These are phyloP conservation scores for Papiliotrema nemorosa DNA, from an alignment of 1,284 basidiomycete species.

Conservation along the genomic window DNA sequence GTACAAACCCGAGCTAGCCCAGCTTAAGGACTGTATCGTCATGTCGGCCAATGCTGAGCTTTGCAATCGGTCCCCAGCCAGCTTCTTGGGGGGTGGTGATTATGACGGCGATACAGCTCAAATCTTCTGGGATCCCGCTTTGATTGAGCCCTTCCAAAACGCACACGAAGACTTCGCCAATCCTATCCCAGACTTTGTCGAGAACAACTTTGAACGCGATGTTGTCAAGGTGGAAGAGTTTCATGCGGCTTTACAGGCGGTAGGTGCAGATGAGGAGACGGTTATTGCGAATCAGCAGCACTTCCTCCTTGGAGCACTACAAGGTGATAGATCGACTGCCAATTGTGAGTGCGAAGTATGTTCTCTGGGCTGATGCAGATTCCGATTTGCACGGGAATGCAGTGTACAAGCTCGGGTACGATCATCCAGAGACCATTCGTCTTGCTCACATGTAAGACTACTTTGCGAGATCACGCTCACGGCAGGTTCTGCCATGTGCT, in stretches of 20 bases:
- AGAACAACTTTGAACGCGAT: slow-evolving; percentile 34
- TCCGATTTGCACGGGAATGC: slow-evolving; percentile 36
- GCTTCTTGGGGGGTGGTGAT: slow-evolving; percentile 40
- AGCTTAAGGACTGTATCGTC: slow-evolving; percentile 38
- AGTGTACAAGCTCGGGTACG: slow-evolving; percentile 28
- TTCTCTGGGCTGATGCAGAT: slow-evolving; percentile 16
- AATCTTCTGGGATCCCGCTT: slow-evolving; percentile 26
- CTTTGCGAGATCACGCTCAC: neutral
- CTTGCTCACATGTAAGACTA: slow-evolving; percentile 35
- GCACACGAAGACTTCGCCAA: slow-evolving; percentile 23
- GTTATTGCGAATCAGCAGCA: slow-evolving; percentile 22
- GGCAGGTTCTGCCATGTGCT: slow-evolving; percentile 36
- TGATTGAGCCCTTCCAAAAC: slow-evolving; percentile 32
- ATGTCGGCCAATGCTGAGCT: slow-evolving; percentile 26
- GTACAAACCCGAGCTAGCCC: slow-evolving; percentile 26
- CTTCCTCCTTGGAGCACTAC: slow-evolving; percentile 26
- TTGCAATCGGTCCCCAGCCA: slow-evolving; percentile 37
- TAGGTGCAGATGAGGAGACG: slow-evolving; percentile 13
- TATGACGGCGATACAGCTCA: slow-evolving; percentile 42
- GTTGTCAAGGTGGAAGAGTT: slow-evolving; percentile 30
- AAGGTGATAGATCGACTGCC: slow-evolving; percentile 18
- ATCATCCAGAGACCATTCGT: slow-evolving; percentile 26
- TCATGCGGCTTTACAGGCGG: slow-evolving; percentile 11
- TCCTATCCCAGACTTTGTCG: slow-evolving; percentile 20
- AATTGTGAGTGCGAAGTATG: slow-evolving; percentile 22